phyloP scores from a whole-genome alignment of 2,329 filamentous ascomycete species.

The Neofusicoccum ribis region DNA sequence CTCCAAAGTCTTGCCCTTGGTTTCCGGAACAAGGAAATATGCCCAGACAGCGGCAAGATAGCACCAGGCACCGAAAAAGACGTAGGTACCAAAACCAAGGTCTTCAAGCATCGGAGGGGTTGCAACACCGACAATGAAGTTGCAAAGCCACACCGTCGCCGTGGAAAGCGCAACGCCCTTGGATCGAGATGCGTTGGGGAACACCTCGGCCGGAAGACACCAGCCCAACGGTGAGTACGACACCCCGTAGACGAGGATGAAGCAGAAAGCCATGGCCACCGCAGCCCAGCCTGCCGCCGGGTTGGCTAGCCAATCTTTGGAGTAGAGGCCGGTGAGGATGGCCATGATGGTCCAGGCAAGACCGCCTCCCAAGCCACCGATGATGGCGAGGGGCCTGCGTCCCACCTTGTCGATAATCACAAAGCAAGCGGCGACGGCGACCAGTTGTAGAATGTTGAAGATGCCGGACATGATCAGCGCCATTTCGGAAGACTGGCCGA shows the following conservation, averaged over 20 bases:
- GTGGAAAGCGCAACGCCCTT: conserved; percentile 59
- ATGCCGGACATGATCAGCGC: conserved; percentile 25
- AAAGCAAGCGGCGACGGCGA: conserved; percentile 19
- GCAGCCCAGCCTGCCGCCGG: conserved; percentile 54
- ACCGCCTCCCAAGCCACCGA: conserved; percentile 18
- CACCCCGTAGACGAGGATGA: conserved; percentile 61
- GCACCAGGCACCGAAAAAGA: conserved; percentile 40
- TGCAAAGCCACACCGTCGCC: conserved; percentile 63
- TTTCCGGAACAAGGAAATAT: conserved; percentile 37
- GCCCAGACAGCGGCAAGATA: conserved; percentile 36
- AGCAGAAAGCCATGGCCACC: conserved; percentile 43
- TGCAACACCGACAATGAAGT: conserved; percentile 64
- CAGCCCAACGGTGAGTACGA: conserved; percentile 33
- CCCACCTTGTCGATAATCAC: conserved; percentile 25
- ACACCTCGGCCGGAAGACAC: conserved; percentile 21
- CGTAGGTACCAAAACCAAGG: conserved; percentile 48
- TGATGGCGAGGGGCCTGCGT: conserved; percentile 20
- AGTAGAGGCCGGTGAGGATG: conserved; percentile 55
- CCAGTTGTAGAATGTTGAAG: conserved; percentile 41
- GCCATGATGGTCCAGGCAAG: conserved; percentile 53
- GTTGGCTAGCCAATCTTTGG: conserved; percentile 52
- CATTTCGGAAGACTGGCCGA: conserved; percentile 39
- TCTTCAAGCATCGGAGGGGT: conserved; percentile 64
- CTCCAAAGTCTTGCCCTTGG: conserved; percentile 35
- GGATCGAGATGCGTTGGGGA: conserved; percentile 12